Percentiles rank a stretch among this genome's conserved stretches.
Conservation (phyloP, 1,284 basidiomycete species). For the Chondrostereum purpureum region DNA sequence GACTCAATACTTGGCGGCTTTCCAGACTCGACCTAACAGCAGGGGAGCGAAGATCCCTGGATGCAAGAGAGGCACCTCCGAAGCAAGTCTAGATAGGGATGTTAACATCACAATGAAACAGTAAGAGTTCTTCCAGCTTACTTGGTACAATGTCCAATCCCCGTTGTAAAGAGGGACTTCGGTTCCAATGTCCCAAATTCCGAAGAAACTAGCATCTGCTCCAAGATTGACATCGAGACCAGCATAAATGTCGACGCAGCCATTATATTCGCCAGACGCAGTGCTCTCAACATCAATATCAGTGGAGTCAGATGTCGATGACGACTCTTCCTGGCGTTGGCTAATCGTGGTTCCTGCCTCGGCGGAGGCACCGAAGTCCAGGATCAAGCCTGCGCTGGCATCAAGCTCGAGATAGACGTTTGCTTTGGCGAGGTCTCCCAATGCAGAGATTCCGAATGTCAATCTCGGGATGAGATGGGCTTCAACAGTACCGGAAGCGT, state of each 20-base stretch:
- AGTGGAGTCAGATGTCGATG: neutral
- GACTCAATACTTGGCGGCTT: neutral
- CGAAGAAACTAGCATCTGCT: constrained; percentile 16
- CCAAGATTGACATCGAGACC: constrained; percentile 16
- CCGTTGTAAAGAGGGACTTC: constrained; percentile 16
- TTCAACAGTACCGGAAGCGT: neutral
- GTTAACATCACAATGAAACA: neutral
- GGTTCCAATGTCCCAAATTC: constrained; percentile 14
- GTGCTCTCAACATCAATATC: neutral
- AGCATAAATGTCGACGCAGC: constrained; percentile 13
- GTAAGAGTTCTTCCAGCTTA: constrained; percentile 11
- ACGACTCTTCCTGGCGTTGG: neutral
- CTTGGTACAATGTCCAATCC: constrained; percentile 29
- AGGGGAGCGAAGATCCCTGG: too few relatives aligned
- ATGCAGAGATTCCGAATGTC: constrained; percentile 30
- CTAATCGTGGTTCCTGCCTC: neutral
- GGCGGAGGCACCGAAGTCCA: constrained; percentile 20
- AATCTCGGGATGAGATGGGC: constrained; percentile 28
- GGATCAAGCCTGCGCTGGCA: constrained; percentile 23
- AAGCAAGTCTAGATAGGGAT: constrained; percentile 18
- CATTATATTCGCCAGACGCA: constrained; percentile 17
- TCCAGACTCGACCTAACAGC: too few relatives aligned
- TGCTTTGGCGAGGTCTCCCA: constrained; percentile 27
- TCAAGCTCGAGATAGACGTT: constrained; percentile 33
- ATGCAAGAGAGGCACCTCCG: constrained; percentile 2